phyloP scores from a whole-genome alignment of 495 filamentous ascomycete genomes.

The Parmelia sp. region DNA sequence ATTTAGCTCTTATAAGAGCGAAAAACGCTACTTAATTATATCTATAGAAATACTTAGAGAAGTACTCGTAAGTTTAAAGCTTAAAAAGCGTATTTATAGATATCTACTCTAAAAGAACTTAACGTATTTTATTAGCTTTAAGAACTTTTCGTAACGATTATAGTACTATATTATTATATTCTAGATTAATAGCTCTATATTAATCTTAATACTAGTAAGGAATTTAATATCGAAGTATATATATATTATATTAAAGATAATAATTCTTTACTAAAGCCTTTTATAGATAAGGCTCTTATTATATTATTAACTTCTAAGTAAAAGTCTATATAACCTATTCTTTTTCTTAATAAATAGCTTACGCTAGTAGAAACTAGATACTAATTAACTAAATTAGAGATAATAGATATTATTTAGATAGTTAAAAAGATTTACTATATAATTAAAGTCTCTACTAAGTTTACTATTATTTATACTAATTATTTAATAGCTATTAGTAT shows the following conservation, averaged over 20 bases:
- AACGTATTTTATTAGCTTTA: neutral
- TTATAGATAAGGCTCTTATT: no score
- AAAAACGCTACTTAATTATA: neutral
- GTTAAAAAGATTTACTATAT: constrained; percentile 2
- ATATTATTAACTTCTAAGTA: neutral
- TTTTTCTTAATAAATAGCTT: constrained; percentile 1
- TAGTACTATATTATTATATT: neutral
- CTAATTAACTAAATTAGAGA: neutral
- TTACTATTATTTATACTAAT: constrained; percentile 11
- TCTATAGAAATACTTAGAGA: neutral
- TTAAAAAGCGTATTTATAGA: neutral
- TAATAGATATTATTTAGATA: neutral
- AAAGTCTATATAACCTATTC: constrained; percentile 5
- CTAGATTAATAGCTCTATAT: neutral
- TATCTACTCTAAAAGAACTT: neutral
- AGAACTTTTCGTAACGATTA: neutral
- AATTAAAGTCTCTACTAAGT: neutral
- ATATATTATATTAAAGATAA: constrained; percentile 1
- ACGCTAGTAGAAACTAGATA: neutral
- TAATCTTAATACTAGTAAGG: neutral
- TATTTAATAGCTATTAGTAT: constrained; percentile 1
- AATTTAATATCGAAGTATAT: neutral
- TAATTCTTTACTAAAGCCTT: neutral
- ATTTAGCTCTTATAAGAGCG: neutral
- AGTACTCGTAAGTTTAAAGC: neutral